Base-by-base conservation (phyloP, 163 green algal genomes). In the Scenedesmus sp. region DNA sequence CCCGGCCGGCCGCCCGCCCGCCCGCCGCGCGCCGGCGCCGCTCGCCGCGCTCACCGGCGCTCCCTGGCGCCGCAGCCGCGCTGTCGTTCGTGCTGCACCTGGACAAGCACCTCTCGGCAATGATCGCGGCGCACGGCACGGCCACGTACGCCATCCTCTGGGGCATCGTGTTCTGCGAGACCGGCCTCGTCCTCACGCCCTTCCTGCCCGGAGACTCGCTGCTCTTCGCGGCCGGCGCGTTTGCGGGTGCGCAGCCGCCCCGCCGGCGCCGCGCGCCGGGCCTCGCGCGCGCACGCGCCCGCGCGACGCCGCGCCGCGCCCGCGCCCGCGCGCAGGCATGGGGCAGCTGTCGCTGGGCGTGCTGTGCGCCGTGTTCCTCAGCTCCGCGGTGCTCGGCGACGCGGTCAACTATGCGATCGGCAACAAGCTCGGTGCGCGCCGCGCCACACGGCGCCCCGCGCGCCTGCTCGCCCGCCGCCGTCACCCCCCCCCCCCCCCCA, bases 81-180 rank as follows among this genome's bases (percentile, higher is more conserved):
- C 4, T 96, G 0, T 80, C 70, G 58, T 96, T 94, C 65, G 82
- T 96, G 6, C 85, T 98, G 45, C 94, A 98, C 82, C 79, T 98
- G 39, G 94, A 98, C 87, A 90, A 93, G 50, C 93, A 97, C 84
- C 72, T 97, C 28, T 81, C 75, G 0, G 75, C 86, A 2, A 87
- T 98, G 56, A 93, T 97, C 18, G 47, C 83, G 4, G 54, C 81
- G 56, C 89, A 96, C 63, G 92, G 92, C 36, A 66, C 44, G 14
- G 33, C 75, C 1, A 94, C 90, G 4, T 98, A 98, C 81, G 87
- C 70, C 39, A 90, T 98, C 39, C 87, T 98, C 4, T 97, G 94
- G 60, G 89, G 73, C 67, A 98, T 98, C 39, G 94, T 98, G n/a
- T 98, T 98, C 83, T 89, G 83, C 29, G 95, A 98, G 84, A 98